These are phyloP conservation scores for Bolboschoenoplectus hybrid DNA, from an alignment of 202 grass and related monocot species.

Conservation along the genomic window DNA sequence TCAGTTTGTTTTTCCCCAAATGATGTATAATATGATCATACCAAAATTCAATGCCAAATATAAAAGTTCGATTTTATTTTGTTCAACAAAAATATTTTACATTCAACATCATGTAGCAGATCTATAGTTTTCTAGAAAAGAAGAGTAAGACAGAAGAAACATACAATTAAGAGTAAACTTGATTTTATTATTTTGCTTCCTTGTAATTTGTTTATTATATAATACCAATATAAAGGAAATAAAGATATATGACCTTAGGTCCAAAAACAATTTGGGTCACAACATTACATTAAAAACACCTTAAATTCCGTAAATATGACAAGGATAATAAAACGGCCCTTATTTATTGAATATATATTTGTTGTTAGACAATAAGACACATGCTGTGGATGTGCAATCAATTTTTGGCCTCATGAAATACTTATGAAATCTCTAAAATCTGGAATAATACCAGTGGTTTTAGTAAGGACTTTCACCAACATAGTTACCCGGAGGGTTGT, in stretches of 20 bases:
- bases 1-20: no score
- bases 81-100: conserved; percentile 11
- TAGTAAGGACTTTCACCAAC: conserved; percentile 46
- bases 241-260: no score
- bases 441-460: neutral
- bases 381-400: neutral
- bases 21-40: no score
- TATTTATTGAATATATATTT: neutral
- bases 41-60: neutral
- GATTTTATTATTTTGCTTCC: no score
- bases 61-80: neutral
- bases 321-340: neutral
- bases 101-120: neutral
- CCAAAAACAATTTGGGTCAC: no score
- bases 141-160: no score
- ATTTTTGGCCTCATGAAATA: neutral
- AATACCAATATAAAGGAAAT: no score
- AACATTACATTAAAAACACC: neutral
- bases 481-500: conserved; percentile 48
- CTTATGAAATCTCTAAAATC: neutral
- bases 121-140: no score
- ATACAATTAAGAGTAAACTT: no score
- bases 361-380: neutral
- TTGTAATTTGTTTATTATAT: no score
- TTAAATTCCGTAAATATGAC: neutral